Percentiles rank a stretch among this genome's conserved stretches.
Conservation (phyloP, 2,329 filamentous ascomycete species). For the Aspergillus ochraceoroseus region DNA sequence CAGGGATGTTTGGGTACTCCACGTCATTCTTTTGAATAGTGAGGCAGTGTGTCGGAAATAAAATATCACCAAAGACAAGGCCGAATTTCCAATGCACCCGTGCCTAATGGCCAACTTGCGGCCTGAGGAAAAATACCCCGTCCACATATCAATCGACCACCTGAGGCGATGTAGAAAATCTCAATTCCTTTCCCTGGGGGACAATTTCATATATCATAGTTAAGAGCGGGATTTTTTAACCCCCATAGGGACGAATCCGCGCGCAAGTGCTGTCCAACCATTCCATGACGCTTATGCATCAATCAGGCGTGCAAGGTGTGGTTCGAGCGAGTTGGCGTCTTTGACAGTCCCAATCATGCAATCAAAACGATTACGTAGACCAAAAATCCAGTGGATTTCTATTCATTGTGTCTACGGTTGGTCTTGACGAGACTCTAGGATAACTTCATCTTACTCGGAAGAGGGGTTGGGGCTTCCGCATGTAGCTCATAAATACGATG, state of each 20-base stretch:
- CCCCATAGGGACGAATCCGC: neutral
- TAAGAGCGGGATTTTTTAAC: neutral
- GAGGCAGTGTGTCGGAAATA: constrained; percentile 7
- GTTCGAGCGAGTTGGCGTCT: constrained; percentile 19
- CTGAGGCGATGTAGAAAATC: constrained; percentile 10
- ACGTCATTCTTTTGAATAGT: constrained; percentile 2
- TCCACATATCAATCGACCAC: constrained; percentile 7
- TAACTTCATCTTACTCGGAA: too few relatives aligned
- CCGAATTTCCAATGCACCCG: constrained; percentile 12
- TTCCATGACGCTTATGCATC: constrained; percentile 10
- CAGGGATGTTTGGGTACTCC: neutral
- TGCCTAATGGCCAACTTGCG: constrained; percentile 16
- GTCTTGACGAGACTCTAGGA: too few relatives aligned
- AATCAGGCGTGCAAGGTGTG: constrained; percentile 12
- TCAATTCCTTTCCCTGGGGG: neutral
- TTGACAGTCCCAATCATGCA: constrained; percentile 8
- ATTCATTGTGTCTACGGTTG: constrained; percentile 14
- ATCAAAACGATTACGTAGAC: constrained; percentile 4
- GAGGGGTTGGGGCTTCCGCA: neutral
- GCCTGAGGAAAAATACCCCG: constrained; percentile 2
- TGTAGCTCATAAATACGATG: neutral
- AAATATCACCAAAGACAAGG: constrained; percentile 1
- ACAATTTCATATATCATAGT: constrained; percentile 5
- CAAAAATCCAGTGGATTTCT: constrained; percentile 10
- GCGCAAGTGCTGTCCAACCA: constrained; percentile 10